Conservation (phyloP, 345 rosid species). For the Balakata baccata region DNA sequence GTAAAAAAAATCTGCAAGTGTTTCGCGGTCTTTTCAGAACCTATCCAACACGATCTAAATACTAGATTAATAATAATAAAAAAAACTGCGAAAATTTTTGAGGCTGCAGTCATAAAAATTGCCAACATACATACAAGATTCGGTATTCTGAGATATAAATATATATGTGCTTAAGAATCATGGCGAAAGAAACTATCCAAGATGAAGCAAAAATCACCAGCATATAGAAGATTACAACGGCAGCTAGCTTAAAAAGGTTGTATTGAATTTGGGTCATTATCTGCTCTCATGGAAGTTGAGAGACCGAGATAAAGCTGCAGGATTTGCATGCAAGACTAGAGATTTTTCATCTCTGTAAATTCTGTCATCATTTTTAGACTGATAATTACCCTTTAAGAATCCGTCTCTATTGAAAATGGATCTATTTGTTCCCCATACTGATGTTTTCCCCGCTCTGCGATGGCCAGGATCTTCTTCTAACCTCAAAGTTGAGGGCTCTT, state of each 20-base stretch:
- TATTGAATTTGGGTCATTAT: constrained; percentile 12
- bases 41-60: too few relatives aligned
- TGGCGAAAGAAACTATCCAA: not conserved
- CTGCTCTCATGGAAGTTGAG: constrained; percentile 60
- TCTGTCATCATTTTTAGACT: constrained; percentile 31
- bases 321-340: constrained; percentile 57
- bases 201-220: not conserved
- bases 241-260: not conserved
- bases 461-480: constrained; percentile 19
- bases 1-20: too few relatives aligned
- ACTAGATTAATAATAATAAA: too few relatives aligned
- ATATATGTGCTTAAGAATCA: not conserved
- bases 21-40: too few relatives aligned
- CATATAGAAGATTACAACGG: not conserved
- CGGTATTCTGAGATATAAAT: not conserved
- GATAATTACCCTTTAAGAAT: constrained; percentile 30
- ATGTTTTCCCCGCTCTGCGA: constrained; percentile 16
- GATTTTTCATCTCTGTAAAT: constrained; percentile 32
- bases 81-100: not conserved
- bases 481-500: constrained; percentile 4
- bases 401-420: constrained; percentile 24
- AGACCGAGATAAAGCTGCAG: constrained; percentile 69
- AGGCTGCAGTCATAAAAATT: too few relatives aligned
- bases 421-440: constrained; percentile 18
- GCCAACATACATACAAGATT: not conserved